Base-by-base conservation (phyloP, 1,284 basidiomycete genomes). In the Ustilago crameri region DNA sequence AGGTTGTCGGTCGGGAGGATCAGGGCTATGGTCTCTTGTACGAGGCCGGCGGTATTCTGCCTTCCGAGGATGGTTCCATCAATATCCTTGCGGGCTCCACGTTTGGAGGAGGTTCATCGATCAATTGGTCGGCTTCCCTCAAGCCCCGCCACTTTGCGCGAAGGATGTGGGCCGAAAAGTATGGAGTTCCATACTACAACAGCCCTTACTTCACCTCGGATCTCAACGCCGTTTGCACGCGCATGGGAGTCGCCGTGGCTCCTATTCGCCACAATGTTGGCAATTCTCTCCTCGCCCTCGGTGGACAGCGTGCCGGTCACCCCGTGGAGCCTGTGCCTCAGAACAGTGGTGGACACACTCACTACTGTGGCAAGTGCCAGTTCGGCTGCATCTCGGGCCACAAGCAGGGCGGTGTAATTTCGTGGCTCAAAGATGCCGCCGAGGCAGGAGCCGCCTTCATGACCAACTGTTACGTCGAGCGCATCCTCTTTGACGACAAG, bases 51-150 rank as follows among this genome's bases (percentile, higher is more conserved):
- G 85, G 84, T 0, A 72, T 85, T 27, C 55, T 85, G 41, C 81
- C 82, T 12, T 82, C 79, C 22, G 84, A 85, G 44, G 79, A 84
- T 43, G 82, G 84, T 4, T 76, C 79, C 23, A 70, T 85, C 55
- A 84, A 79, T 45, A 54, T 86, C 22, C 72, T 87, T 4, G 83
- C 84, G 3, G 86, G 84, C 0, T 78, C 79, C 15, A 84, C 82
- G 17, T 86, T 86, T 24, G 86, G 86, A 7, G 86, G 86, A 5
- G 86, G 86, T 14, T 84, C 83, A 0, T 80, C 84, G 20, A 82
- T 87, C 77, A 87, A 87, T 73, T 87, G 86, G 86, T 84, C 84
- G 0, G 85, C 84, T 3, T 84, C 83, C 20, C 80, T 85, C 48
- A 79, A 80, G 61, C 84, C 84, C 14, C 84, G 83, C n/a, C 75